A percentile compares a stretch with the other conserved stretches of the same genome.
phyloP scores from a whole-genome alignment of 129 eudicot species.

The Flaveria bidentis region DNA sequence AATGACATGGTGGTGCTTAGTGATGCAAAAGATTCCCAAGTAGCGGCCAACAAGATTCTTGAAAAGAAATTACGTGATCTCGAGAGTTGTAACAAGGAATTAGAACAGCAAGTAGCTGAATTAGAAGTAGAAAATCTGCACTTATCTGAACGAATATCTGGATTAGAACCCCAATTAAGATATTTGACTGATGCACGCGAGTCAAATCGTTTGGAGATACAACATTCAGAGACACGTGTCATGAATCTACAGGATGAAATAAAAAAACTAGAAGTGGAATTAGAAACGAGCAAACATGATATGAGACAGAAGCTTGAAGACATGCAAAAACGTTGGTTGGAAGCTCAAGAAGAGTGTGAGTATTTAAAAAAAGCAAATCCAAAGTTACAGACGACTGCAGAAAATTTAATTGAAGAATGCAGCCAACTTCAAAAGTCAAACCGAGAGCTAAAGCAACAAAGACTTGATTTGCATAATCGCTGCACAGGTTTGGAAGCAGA shows the following conservation, averaged over 20 bases:
- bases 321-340: constrained; percentile 66
- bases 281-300: constrained; percentile 49
- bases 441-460: constrained; percentile 62
- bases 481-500: constrained; percentile 50
- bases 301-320: constrained; percentile 54
- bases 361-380: constrained; percentile 61
- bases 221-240: constrained; percentile 52
- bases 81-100: constrained; percentile 53
- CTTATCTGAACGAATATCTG: constrained; percentile 65
- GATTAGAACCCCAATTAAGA: constrained; percentile 71
- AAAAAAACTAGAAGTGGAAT: constrained; percentile 45
- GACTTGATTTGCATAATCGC: constrained; percentile 47
- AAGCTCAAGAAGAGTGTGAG: constrained; percentile 72
- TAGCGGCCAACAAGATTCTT: constrained; percentile 48
- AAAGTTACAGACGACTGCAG: constrained; percentile 59
- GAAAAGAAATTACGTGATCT: constrained; percentile 52
- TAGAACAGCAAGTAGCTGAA: constrained; percentile 48
- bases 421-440: constrained; percentile 58
- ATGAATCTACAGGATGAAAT: constrained; percentile 47
- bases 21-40: constrained; percentile 43
- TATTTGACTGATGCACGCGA: constrained; percentile 66
- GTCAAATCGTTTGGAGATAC: constrained; percentile 54
- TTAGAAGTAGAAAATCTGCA: constrained; percentile 64
- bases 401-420: constrained; percentile 69
- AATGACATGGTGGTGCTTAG: constrained; percentile 42